Base-by-base conservation (phyloP, 345 rosid species). In the Citrus glauca region DNA sequence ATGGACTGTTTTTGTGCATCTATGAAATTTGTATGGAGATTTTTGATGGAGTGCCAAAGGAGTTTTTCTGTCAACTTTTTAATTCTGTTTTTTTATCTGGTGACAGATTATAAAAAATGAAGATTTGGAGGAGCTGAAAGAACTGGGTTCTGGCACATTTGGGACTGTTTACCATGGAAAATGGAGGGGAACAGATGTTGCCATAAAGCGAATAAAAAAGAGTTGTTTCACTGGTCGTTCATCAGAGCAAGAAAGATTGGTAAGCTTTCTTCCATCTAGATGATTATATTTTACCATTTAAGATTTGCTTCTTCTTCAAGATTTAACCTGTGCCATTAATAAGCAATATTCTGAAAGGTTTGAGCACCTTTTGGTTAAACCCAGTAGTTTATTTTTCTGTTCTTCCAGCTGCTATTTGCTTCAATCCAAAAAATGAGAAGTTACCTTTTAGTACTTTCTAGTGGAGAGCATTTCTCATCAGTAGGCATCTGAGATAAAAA, bases 91-190 rank as follows among this genome's bases (percentile, higher is more conserved):
- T 70, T 28, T 37, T 53, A 53, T 79, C 24, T 7, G 62, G 69
- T 57, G 20, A 67, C 81, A 96, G 99, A 84, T 94, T 77, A 96
- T 96, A 78, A 88, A 85, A 83, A 90, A 94, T 81, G 98, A 92
- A 64, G 99, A 94, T 85, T 92, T 96, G 62, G 98, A 94, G 90
- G 99, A 96, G 87, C 88, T 92, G 75, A 94, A 81, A 82, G 99
- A 94, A 82, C 83, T 96, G 61, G 99, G 98, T 82, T 92, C 99
- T 76, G 99, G 99, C 66, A 91, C 97, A 62, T 96, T 94, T 87
- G 99, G 99, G 72, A 96, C 98, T 55, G 98, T 96, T 62, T 96
- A 94, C 81, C 99, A 96, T 86, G 99, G 99, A 79, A 94, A 96
- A 83, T 96, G 99, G 98, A 94, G 95, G 71, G 99, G 98, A 66